Evolutionary conservation across 148 eudicot genomes (phyloP).

Genomic region (Rhododendron williamsianum): DNA sequence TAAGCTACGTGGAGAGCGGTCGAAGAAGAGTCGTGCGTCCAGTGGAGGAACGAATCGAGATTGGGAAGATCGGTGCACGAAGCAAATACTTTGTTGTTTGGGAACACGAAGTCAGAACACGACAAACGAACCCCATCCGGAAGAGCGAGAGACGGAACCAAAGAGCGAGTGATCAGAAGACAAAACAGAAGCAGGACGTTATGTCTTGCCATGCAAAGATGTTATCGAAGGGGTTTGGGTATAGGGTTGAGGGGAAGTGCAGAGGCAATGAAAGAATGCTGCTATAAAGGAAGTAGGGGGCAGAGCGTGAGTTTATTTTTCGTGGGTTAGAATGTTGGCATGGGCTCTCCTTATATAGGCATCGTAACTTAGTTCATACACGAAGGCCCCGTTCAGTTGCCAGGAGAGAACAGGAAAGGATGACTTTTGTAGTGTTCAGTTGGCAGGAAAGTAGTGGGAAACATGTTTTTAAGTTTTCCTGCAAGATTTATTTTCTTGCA

Average conservation of each 20-base stretch:
- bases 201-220: neutral
- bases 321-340: too few relatives aligned
- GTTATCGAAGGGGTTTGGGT: neutral
- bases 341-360: too few relatives aligned
- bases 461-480: too few relatives aligned
- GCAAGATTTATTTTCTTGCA: too few relatives aligned
- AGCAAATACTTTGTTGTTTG: constrained; percentile 6
- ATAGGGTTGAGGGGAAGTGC: neutral
- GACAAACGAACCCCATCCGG: too few relatives aligned
- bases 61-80: constrained; percentile 15
- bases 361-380: too few relatives aligned
- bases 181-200: neutral
- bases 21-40: constrained; percentile 21
- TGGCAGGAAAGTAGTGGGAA: too few relatives aligned
- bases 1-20: constrained; percentile 21
- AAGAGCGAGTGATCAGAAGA: neutral
- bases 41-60: constrained; percentile 20
- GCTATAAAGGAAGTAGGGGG: neutral
- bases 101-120: constrained; percentile 12
- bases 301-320: neutral
- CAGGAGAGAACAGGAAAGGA: too few relatives aligned
- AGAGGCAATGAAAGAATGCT: neutral
- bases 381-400: too few relatives aligned
- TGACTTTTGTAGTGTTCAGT: too few relatives aligned
- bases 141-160: too few relatives aligned